Percentiles rank a stretch among this genome's conserved stretches.
These are phyloP conservation scores for Dothideomycetes sp. DNA, from an alignment of 2,329 filamentous ascomycete species.

Conservation along the genomic window DNA sequence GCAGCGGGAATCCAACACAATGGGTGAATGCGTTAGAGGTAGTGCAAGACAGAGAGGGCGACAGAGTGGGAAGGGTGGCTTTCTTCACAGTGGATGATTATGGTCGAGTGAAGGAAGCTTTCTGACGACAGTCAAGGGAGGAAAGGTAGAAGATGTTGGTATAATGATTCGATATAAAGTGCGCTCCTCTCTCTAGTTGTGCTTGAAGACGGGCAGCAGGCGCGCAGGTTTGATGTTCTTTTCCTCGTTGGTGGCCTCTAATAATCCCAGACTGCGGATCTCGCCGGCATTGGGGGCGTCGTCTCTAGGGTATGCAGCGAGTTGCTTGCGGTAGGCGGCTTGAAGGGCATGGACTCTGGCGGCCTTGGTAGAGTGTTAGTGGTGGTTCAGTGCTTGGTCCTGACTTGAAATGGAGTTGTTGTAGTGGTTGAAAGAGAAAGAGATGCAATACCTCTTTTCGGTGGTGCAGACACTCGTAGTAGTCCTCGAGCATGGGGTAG, in stretches of 20 bases:
- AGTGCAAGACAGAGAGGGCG: slow-evolving; percentile 28
- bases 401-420: not conserved
- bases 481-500: slow-evolving; percentile 75
- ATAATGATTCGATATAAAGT: no score
- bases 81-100: slow-evolving; percentile 11
- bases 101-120: not conserved
- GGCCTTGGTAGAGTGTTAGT: no score
- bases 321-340: slow-evolving; percentile 70
- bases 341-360: slow-evolving; percentile 70
- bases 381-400: not conserved
- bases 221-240: slow-evolving; percentile 35
- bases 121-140: not conserved
- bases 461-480: slow-evolving; percentile 98
- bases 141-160: not conserved
- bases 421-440: not conserved
- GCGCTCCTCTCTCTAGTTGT: slow-evolving; percentile 10
- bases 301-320: slow-evolving; percentile 64
- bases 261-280: slow-evolving; percentile 75
- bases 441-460: slow-evolving; percentile 76
- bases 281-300: slow-evolving; percentile 72
- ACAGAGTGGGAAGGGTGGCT: slow-evolving; percentile 28
- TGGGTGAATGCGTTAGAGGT: slow-evolving; percentile 32
- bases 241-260: slow-evolving; percentile 71
- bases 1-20: slow-evolving; percentile 12
- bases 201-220: slow-evolving; percentile 25